Percentiles rank a stretch among this genome's conserved stretches.
phyloP scores from a whole-genome alignment of 176 grass and related monocot genomes.

The Hsuehochloa calcarea region DNA sequence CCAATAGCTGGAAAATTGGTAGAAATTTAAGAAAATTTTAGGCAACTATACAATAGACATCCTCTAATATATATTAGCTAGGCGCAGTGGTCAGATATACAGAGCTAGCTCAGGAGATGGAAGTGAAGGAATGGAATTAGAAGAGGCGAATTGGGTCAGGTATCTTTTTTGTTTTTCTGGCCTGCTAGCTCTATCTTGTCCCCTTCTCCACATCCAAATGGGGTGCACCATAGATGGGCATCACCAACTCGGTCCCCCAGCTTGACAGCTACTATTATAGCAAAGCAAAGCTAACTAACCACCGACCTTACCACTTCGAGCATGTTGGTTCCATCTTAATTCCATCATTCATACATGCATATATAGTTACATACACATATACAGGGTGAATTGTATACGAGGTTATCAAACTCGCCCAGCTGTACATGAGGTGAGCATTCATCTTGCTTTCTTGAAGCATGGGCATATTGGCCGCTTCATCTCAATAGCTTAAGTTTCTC shows the following conservation, averaged over 20 bases:
- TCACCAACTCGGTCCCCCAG: not conserved
- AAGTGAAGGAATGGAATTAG: not conserved
- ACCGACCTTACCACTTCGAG: not conserved
- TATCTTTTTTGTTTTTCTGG: not conserved
- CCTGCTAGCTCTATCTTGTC: not conserved
- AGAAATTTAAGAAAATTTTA: too few species aligned
- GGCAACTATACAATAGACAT: too few species aligned
- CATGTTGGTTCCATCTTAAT: not conserved
- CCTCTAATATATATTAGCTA: too few species aligned
- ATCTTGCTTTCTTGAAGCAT: too few species aligned
- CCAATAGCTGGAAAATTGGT: too few species aligned
- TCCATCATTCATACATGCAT: not conserved
- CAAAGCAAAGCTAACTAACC: not conserved
- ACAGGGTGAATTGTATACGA: too few species aligned
- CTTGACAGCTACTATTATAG: not conserved
- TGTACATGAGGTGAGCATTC: too few species aligned
- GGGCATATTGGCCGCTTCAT: too few species aligned
- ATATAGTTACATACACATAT: not conserved
- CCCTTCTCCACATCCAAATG: not conserved
- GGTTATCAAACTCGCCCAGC: too few species aligned
- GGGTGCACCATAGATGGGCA: not conserved
- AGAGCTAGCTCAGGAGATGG: not conserved
- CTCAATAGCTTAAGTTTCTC: too few species aligned
- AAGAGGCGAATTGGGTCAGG: not conserved
- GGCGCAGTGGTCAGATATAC: too few species aligned